A percentile compares a stretch with the other conserved stretches of the same genome.
phyloP scores from a whole-genome alignment of 2,329 filamentous ascomycete genomes.

The Paracoccidioides lutzii region DNA sequence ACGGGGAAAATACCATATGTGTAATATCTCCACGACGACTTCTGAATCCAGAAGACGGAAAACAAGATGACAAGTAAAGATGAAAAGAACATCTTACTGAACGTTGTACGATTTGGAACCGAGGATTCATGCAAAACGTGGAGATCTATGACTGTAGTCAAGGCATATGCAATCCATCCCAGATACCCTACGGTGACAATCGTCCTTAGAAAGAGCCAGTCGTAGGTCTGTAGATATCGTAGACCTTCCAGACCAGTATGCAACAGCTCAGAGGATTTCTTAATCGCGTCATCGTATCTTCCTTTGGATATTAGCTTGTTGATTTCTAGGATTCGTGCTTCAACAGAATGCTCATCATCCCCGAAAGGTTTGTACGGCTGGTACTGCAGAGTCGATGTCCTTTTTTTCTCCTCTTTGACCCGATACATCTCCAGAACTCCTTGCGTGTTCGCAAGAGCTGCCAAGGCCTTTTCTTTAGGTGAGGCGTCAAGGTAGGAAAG shows the following conservation, averaged over 20 bases:
- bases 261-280: constrained; percentile 63
- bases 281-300: constrained; percentile 63
- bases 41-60: constrained; percentile 64
- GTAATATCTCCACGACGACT: constrained; percentile 75
- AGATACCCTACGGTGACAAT: constrained; percentile 83
- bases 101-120: constrained; percentile 48
- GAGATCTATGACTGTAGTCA: constrained; percentile 76
- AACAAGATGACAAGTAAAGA: constrained; percentile 64
- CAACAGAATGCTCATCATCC: constrained; percentile 45
- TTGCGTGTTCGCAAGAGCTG: constrained; percentile 69
- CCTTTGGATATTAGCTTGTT: constrained; percentile 52
- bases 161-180: constrained; percentile 87
- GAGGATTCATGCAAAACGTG: constrained; percentile 67
- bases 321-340: constrained; percentile 56
- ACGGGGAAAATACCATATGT: constrained; percentile 85
- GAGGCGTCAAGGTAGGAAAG: constrained; percentile 64
- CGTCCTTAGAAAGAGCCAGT: constrained; percentile 88
- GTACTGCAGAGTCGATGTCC: constrained; percentile 61
- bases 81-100: constrained; percentile 54
- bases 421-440: constrained; percentile 91
- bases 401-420: constrained; percentile 82
- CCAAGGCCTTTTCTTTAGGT: constrained; percentile 66
- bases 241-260: constrained; percentile 66
- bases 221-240: constrained; percentile 91
- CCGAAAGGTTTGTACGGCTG: constrained; percentile 60